Evolutionary conservation across 1,284 basidiomycete genomes (phyloP), one percentile per base, ranked within the genome.

Genomic region (Laetiporus sulphureus): DNA sequence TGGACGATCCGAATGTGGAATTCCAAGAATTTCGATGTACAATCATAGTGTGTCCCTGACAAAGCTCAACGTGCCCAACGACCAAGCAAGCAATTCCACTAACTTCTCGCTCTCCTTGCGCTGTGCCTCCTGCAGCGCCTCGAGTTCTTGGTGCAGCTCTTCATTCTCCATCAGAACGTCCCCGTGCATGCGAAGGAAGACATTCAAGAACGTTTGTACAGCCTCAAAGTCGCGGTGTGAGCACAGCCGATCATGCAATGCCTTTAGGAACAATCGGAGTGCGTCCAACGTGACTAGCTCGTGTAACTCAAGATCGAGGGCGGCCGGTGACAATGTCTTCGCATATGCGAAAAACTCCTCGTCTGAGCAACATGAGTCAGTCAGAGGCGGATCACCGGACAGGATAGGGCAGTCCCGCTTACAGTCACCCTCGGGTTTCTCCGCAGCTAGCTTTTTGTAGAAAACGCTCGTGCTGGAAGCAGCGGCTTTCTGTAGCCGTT

Each of bases 191-290:
- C 77, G 76, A 19, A 98, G 65, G 61, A 96, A 90, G 1, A 95
- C 85, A 47, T 76, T 80, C 51, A 94, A 74, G 59, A 95, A 73
- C 0, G 93, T 81, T 63, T 99, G 93, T 2, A 97, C 88, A 7
- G 91, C 93, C 63, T 99, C 95, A 57, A 95, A 99, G 63, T 99
- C 95, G 38, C 79, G 77, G 54, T 85, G 88, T 13, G 85, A 86
- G 32, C 64, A 63, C 19, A 99, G 69, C 2, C 95, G 80, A 40
- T 70, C 73, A 3, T 73, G 75, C 15, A 99, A 71, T 0, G 91
- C 87, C 42, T 72, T 66, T 29, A 96, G 64, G 66, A 98, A 96
- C 4, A 73, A 63, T 1, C 65, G 66, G 16, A 94, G 69, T 42
- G 78, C 73, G 36, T 82, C 71, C 21, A 86, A 64, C 3, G 79